Conservation (phyloP, 2,329 filamentous ascomycete genomes). For the Fusarium beomiforme region DNA sequence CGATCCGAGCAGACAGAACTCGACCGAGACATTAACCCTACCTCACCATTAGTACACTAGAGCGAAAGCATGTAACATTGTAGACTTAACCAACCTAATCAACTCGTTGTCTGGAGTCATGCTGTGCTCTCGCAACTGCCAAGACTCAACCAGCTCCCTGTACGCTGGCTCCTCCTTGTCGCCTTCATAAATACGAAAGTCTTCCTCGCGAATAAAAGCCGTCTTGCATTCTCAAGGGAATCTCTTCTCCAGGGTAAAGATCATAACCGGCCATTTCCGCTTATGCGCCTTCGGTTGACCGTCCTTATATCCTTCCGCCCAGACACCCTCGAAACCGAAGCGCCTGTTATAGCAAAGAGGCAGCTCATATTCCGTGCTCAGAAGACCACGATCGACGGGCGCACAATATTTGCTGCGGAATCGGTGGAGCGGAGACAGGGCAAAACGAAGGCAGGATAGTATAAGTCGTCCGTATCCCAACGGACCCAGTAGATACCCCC, state of each 20-base stretch:
- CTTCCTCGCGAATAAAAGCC: not conserved
- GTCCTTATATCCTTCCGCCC: not conserved
- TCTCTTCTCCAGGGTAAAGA: not conserved
- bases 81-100: not conserved
- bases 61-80: accelerated
- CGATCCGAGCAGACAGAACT: not conserved
- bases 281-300: not conserved
- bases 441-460: not conserved
- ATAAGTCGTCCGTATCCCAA: not conserved
- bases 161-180: not conserved
- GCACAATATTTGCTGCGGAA: not conserved
- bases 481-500: not conserved
- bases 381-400: not conserved
- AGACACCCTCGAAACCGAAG: not conserved
- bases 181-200: not conserved
- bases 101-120: not conserved
- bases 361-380: not conserved
- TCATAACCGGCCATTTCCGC: not conserved
- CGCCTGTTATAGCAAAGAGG: not conserved
- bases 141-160: not conserved
- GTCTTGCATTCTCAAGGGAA: not conserved
- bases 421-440: not conserved
- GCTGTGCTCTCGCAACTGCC: not conserved
- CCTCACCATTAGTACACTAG: not conserved
- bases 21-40: not conserved